Conservation (phyloP, 2,329 filamentous ascomycete genomes). For the Aurifilum marmelostoma region DNA sequence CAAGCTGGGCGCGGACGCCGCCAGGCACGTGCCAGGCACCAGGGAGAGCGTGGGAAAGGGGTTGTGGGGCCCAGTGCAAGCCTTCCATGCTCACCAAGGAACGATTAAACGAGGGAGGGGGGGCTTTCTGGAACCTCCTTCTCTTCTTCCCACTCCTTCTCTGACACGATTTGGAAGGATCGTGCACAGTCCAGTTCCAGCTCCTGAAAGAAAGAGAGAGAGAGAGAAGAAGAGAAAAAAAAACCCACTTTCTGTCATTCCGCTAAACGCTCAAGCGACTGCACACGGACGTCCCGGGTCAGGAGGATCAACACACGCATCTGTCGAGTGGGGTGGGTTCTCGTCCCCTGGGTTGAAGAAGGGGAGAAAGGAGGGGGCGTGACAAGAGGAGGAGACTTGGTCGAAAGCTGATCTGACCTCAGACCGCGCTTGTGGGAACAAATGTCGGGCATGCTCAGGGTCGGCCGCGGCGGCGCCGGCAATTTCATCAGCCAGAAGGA, state of each 20-base stretch:
- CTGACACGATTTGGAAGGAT: conserved; percentile 7
- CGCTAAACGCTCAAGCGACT: conserved; percentile 26
- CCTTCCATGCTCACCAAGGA: conserved; percentile 2
- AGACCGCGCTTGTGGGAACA: conserved; percentile 29
- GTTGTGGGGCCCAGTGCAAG: neutral
- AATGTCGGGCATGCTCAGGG: conserved; percentile 50
- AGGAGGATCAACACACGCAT: conserved; percentile 21
- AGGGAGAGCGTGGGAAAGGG: neutral
- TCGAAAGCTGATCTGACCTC: conserved; percentile 29
- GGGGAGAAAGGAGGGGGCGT: neutral
- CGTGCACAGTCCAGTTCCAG: conserved; percentile 3
- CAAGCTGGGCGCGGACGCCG: neutral
- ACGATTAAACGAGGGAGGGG: neutral
- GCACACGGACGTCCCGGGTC: conserved; percentile 30
- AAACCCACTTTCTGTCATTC: conserved; percentile 8
- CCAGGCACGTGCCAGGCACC: no score
- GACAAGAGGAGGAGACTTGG: conserved; percentile 23
- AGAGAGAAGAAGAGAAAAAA: no score
- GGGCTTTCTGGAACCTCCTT: neutral
- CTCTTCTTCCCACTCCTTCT: neutral
- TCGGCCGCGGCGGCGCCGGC: conserved; percentile 66
- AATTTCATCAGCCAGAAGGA: conserved; percentile 62
- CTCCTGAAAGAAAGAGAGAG: neutral
- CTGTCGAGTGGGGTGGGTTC: neutral
- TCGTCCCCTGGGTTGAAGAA: neutral